Conservation (phyloP, 2,329 filamentous ascomycete species). For the Clarireedia monteithiana region DNA sequence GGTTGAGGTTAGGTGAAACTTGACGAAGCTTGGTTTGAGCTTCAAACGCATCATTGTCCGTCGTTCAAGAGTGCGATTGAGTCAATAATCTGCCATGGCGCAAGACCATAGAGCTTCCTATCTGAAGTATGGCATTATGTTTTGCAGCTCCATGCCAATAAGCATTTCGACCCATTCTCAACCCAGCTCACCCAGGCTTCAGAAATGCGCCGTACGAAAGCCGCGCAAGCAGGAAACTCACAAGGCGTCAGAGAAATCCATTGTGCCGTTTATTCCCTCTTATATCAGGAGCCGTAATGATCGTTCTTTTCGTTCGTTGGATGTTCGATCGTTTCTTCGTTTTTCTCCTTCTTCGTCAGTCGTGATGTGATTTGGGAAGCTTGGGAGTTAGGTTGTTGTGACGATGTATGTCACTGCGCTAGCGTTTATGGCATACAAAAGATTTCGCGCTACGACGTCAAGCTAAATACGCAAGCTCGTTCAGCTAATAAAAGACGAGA, state of each 20-base stretch:
- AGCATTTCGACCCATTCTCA: neutral
- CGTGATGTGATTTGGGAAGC: too few species aligned
- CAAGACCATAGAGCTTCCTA: neutral
- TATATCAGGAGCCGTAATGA: neutral
- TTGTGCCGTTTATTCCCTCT: conserved; percentile 30
- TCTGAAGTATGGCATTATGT: neutral
- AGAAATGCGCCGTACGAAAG: conserved; percentile 4
- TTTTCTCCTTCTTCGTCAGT: too few species aligned
- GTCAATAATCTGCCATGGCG: neutral
- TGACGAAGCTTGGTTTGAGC: neutral
- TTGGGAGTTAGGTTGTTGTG: too few species aligned
- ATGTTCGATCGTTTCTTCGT: neutral
- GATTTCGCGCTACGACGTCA: neutral
- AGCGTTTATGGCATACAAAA: neutral
- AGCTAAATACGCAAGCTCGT: neutral
- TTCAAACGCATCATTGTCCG: neutral
- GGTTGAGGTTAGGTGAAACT: neutral
- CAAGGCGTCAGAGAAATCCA: conserved; percentile 94
- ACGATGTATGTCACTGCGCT: neutral
- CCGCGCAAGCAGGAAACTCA: conserved; percentile 40
- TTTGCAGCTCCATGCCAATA: neutral
- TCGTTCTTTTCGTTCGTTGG: neutral
- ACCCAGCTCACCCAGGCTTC: neutral
- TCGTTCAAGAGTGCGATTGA: neutral
- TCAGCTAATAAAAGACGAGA: neutral